phyloP scores from a whole-genome alignment of 768 basidiomycete genomes.

The Suillus weaverae region DNA sequence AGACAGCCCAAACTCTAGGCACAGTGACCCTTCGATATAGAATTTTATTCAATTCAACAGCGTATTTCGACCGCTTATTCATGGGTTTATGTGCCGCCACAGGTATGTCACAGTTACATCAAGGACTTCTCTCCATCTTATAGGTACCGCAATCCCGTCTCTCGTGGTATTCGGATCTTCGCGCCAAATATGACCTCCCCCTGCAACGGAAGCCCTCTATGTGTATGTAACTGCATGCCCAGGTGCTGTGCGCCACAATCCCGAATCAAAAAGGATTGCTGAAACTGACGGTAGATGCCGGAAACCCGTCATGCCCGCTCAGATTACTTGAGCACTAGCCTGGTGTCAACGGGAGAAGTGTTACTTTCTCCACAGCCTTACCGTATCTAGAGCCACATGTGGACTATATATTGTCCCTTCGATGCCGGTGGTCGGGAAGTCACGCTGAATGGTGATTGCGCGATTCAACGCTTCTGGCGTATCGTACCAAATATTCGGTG shows the following conservation, averaged over 20 bases:
- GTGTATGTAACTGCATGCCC: conserved; percentile 60
- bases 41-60: background rate
- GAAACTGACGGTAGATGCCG: conserved; percentile 45
- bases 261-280: conserved; percentile 37
- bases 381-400: conserved; percentile 40
- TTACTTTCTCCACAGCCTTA: conserved; percentile 43
- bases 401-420: conserved; percentile 34
- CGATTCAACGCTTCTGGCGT: conserved; percentile 45
- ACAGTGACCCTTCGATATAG: background rate
- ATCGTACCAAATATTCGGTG: background rate
- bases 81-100: background rate
- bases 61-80: background rate
- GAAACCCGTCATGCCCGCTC: conserved; percentile 45
- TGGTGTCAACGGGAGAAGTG: conserved; percentile 38
- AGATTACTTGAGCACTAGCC: conserved; percentile 33
- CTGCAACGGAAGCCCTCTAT: conserved; percentile 48
- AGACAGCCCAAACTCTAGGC: conserved; percentile 5
- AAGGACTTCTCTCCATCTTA: conserved; percentile 1
- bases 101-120: background rate
- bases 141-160: conserved; percentile 18
- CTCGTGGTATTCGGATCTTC: conserved; percentile 36
- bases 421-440: conserved; percentile 48
- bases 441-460: conserved; percentile 48
- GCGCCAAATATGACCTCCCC: conserved; percentile 65
- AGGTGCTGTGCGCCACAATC: conserved; percentile 45